Conservation (phyloP, 2,329 filamentous ascomycete genomes). For the Podosphaera xanthii region DNA sequence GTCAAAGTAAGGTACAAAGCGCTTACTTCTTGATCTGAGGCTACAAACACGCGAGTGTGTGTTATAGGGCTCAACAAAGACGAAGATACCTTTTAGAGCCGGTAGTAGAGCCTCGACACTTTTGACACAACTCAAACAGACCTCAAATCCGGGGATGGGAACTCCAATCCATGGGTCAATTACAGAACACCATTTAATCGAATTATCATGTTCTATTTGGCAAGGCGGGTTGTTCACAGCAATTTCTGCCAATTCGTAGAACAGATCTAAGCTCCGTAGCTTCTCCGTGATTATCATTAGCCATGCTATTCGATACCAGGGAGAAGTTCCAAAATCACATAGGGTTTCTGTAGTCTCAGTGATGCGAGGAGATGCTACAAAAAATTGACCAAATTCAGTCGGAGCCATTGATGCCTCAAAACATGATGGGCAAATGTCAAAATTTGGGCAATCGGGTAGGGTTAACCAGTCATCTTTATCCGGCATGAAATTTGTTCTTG, state of each 20-base stretch:
- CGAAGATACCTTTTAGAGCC: constrained; percentile 43
- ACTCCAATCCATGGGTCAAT: constrained; percentile 40
- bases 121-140: constrained; percentile 53
- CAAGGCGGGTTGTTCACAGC: constrained; percentile 33
- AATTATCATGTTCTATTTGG: constrained; percentile 28
- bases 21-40: constrained; percentile 35
- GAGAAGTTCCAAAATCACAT: constrained; percentile 56
- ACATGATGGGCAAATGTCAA: constrained; percentile 69
- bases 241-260: constrained; percentile 46
- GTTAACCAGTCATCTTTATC: constrained; percentile 64
- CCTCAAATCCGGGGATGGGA: constrained; percentile 45
- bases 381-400: constrained; percentile 43
- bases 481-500: constrained; percentile 35
- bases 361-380: constrained; percentile 36
- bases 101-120: constrained; percentile 55
- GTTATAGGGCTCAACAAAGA: constrained; percentile 12
- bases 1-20: constrained; percentile 37
- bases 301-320: constrained; percentile 73
- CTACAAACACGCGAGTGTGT: constrained; percentile 38
- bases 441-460: constrained; percentile 42
- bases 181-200: constrained; percentile 54
- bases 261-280: constrained; percentile 39
- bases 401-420: constrained; percentile 45
- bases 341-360: constrained; percentile 32
- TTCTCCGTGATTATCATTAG: constrained; percentile 52